A percentile compares a stretch with the other conserved stretches of the same genome.
Conservation (phyloP, 2,329 filamentous ascomycete species). For the Hypoxylon sp. region DNA sequence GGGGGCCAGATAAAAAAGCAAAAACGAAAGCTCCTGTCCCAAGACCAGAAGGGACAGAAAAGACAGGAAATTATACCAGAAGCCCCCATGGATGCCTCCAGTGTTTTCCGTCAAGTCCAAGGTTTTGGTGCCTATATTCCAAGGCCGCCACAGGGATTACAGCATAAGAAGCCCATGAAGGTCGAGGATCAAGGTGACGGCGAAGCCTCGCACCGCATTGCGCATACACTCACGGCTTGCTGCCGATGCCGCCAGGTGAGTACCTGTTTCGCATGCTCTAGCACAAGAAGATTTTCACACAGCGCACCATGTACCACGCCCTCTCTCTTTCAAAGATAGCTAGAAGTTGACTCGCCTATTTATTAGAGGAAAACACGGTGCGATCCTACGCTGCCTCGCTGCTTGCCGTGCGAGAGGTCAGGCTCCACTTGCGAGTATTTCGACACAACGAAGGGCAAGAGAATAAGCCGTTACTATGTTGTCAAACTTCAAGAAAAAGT, state of each 20-base stretch:
- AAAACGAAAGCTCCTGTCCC: conserved; percentile 21
- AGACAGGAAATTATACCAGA: conserved; percentile 22
- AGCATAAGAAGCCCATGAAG: conserved; percentile 52
- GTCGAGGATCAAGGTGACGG: conserved; percentile 63
- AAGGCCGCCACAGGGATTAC: conserved; percentile 56
- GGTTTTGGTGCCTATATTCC: conserved; percentile 65
- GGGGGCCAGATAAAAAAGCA: conserved; percentile 42
- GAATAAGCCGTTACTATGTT: conserved; percentile 92
- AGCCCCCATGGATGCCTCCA: conserved; percentile 70
- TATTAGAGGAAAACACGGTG: conserved; percentile 92
- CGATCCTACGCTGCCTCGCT: conserved; percentile 91
- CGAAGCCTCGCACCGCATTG: conserved; percentile 74
- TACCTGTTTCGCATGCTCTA: conserved; percentile 37
- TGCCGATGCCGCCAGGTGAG: conserved; percentile 83
- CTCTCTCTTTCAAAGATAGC: conserved; percentile 26
- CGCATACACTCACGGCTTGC: conserved; percentile 85
- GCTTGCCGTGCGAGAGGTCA: conserved; percentile 91
- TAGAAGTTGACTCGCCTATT: conserved; percentile 22
- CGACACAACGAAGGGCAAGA: conserved; percentile 87
- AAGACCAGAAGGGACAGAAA: conserved; percentile 31
- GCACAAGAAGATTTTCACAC: conserved; percentile 10
- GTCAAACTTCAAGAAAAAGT: conserved; percentile 92
- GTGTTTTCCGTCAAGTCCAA: conserved; percentile 69
- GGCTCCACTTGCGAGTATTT: conserved; percentile 96
- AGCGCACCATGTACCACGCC: conserved; percentile 12